Conservation (phyloP, 2,329 filamentous ascomycete species). For the Coniochaeta sp. region DNA sequence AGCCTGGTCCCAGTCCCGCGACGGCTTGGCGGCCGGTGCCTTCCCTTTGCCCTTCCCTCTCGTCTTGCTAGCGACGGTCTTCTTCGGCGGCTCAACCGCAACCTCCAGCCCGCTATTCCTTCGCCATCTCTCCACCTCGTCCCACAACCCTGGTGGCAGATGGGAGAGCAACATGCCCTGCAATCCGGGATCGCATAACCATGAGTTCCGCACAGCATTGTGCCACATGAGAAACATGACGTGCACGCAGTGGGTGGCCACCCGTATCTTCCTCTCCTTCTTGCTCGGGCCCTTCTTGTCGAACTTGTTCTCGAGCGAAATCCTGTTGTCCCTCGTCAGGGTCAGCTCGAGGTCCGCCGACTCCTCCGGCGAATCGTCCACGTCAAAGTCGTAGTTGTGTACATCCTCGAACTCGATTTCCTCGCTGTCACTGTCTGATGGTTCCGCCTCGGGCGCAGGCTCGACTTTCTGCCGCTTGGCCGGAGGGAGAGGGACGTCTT, state of each 20-base stretch:
- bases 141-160: constrained; percentile 59
- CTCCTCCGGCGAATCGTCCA: constrained; percentile 38
- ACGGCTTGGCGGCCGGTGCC: constrained; percentile 26
- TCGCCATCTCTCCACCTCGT: constrained; percentile 68
- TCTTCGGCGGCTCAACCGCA: constrained; percentile 28
- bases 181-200: constrained; percentile 70
- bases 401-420: constrained; percentile 60
- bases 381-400: constrained; percentile 26
- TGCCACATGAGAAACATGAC: constrained; percentile 85
- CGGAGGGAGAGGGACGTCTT: constrained; percentile 19
- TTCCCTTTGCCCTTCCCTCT: constrained; percentile 20
- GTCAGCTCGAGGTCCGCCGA: constrained; percentile 70
- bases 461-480: constrained; percentile 28
- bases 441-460: constrained; percentile 22
- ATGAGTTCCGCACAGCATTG: constrained; percentile 77
- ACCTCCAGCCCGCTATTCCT: constrained; percentile 55
- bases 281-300: constrained; percentile 83
- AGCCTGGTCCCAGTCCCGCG: constrained; percentile 63
- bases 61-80: constrained; percentile 14
- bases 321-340: constrained; percentile 49
- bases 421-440: constrained; percentile 48
- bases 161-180: constrained; percentile 72
- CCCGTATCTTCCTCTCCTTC: constrained; percentile 70
- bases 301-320: constrained; percentile 54
- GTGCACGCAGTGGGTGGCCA: constrained; percentile 79